Base-by-base conservation (phyloP, 2,329 filamentous ascomycete species). In the Boeremia exigua region DNA sequence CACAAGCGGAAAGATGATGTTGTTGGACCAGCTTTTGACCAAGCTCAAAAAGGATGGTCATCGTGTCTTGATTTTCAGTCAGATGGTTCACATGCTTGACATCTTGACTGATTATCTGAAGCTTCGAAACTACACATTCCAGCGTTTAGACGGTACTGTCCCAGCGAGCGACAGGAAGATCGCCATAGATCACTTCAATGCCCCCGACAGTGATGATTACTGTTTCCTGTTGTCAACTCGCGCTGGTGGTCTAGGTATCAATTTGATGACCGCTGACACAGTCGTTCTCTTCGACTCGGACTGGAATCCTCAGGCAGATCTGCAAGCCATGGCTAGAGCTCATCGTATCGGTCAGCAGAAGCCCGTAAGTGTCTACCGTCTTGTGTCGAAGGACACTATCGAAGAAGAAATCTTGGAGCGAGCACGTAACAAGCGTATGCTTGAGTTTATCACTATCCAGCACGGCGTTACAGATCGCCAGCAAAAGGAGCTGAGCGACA, bases 1-100 rank as follows among this genome's bases (percentile, higher is more conserved):
- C 4, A 96, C 92, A 72, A 99, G 95, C 78, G 96, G 96, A 66
- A 99, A 99, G 79, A 97, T 99, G 95, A 98, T 98, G 92, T 83
- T 99, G 44, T 85, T 99, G 7, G 95, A 99, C 68, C 92, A 93
- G 72, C 86, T 99, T n/a, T 83, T 99, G 10, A 89, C 90, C 6
- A 99, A 99, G 77, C 80, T 99, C 63, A 96, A 90, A 75, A 91
- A 89, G 65, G 95, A 99, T 70, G 92, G 91, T 43, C 95, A 99
- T 76, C 91, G 95, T 50, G 96, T 99, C 11, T 80, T 99, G 60
- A 98, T 99, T 62, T 99, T 99, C 81, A 98, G 94, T 74, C 95
- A 99, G 74, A 99, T 99, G 95, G 96, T 99, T 32, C 96, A 92
- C 73, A 98, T 99, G 90, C 84, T 99, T 19, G 93, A 99, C 70